Evolutionary conservation across 2,329 filamentous ascomycete genomes (phyloP), one percentile per base, ranked within the genome.

Genomic region (Fusarium sororula): DNA sequence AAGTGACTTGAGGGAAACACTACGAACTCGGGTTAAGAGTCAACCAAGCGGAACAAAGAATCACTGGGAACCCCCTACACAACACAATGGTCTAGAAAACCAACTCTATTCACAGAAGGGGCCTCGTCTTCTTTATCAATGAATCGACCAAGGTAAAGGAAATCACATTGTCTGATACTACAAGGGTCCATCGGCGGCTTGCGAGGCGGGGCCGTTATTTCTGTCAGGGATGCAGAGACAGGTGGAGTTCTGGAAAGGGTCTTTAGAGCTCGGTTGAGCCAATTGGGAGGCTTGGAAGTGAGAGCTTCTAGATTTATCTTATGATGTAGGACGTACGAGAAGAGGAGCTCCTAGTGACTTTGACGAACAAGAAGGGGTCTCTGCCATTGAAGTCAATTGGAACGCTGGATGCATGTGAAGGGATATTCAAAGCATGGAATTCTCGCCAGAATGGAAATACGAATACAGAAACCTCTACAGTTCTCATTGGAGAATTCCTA

Each of bases 121-220:
- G 22, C 20, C 26, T 59, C 48, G 44, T 28, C 65, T 72, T 61
- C n/a, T 70, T 76, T 75, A 76, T 76, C 42, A 71, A 58, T 51
- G 24, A 63, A 63, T 41, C 48, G 41, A 68, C 50, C 53, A 63
- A 51, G 39, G 50, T 9, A 64, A 41, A 63, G 38, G 65, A 55
- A 53, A 53, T 48, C 62, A 55, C 39, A 74, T 74, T 69, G 71
- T 57, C 72, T 68, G 72, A 74, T 74, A 39, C 47, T 68, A 50
- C 71, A 51, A 50, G 71, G 67, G 63, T 35, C 66, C 47, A 64
- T 59, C 70, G 74, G 70, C 72, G 70, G 67, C 70, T 74, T 66
- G 75, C 70, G 70, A 69, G 66, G 73, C 70, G 66, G 65, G 63
- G 73, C 62, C 48, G 53, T 62, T 30, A 48, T 72, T 70, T 66